Evolutionary conservation across 805 yeast genomes (phyloP).

Genomic region (Ogataea trehaloabstinens): DNA sequence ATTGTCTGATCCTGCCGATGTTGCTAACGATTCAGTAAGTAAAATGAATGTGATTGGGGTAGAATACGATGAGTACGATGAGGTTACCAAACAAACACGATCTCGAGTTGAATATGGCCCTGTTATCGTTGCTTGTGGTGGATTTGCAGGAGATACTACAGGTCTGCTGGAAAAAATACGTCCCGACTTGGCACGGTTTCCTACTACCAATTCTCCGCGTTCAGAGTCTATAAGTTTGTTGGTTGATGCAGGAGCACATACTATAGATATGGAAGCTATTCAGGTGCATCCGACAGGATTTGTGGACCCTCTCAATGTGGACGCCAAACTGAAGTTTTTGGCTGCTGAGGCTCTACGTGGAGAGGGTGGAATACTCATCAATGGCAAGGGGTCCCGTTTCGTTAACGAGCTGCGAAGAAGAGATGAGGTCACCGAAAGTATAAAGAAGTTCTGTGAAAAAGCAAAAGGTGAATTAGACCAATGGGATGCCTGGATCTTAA

Average conservation of each 20-base stretch:
- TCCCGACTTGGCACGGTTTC: conserved; percentile 55
- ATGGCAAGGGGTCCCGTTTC: conserved; percentile 46
- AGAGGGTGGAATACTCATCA: conserved; percentile 60
- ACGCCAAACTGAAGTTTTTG: conserved; percentile 40
- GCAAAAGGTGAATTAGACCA: conserved; percentile 23
- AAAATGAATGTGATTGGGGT: conserved; percentile 27
- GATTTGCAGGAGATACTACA: conserved; percentile 63
- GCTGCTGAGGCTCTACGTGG: conserved; percentile 70
- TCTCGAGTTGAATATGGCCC: conserved; percentile 57
- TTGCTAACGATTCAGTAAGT: too few species aligned
- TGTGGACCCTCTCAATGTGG: conserved; percentile 43
- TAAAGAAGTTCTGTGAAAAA: conserved; percentile 38
- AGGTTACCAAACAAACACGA: conserved; percentile 10
- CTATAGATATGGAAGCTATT: conserved; percentile 62
- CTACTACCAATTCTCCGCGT: conserved; percentile 60
- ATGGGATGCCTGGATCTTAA: conserved; percentile 43
- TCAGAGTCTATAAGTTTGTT: conserved; percentile 63
- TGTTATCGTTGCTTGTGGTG: conserved; percentile 63
- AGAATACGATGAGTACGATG: conserved; percentile 31
- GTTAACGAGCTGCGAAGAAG: conserved; percentile 60
- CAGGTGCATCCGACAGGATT: conserved; percentile 71
- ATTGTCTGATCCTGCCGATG: conserved; percentile 6
- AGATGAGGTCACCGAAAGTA: conserved; percentile 58
- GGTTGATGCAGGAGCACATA: conserved; percentile 48
- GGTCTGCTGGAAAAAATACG: conserved; percentile 50